These are phyloP conservation scores for Lyophyllum shimeji DNA, from an alignment of 768 basidiomycete genomes.

Conservation along the genomic window DNA sequence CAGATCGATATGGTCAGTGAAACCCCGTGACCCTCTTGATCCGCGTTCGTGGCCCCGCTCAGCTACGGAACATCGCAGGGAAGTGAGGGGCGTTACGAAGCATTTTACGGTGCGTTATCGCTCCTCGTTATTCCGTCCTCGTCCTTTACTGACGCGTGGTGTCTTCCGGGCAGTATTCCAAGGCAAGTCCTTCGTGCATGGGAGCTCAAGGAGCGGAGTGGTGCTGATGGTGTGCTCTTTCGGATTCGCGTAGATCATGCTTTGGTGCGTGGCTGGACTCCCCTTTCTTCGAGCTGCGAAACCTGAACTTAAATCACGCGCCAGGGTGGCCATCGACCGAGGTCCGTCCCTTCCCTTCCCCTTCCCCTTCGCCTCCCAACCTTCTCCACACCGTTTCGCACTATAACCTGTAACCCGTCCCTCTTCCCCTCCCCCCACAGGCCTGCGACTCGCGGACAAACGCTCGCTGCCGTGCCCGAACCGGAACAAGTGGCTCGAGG, in stretches of 20 bases:
- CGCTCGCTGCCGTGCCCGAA: constrained; percentile 86
- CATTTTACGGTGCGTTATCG: constrained; percentile 74
- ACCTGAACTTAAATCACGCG: no score
- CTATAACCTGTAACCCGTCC: no score
- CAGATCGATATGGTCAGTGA: constrained; percentile 81
- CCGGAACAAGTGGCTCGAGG: constrained; percentile 66
- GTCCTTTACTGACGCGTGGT: background rate
- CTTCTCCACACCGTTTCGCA: no score
- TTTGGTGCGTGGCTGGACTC: constrained; percentile 54
- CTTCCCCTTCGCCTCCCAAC: background rate
- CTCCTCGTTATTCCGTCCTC: background rate
- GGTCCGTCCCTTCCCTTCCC: constrained; percentile 36
- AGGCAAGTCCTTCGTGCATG: constrained; percentile 48
- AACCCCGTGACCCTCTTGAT: background rate
- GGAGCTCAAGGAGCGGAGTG: no score
- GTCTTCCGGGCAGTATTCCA: constrained; percentile 77
- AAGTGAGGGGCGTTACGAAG: constrained; percentile 82
- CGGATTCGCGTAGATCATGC: constrained; percentile 63
- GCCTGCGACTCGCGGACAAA: constrained; percentile 91
- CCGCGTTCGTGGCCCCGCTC: constrained; percentile 5
- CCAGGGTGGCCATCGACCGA: constrained; percentile 94
- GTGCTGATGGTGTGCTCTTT: no score
- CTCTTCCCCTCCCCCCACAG: constrained; percentile 26
- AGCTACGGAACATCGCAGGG: constrained; percentile 48
- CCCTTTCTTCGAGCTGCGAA: no score